Evolutionary conservation across 192 early-diverging fungal genomes (phyloP), one percentile per base, ranked within the genome.

Genomic region (Coemansia sp.): DNA sequence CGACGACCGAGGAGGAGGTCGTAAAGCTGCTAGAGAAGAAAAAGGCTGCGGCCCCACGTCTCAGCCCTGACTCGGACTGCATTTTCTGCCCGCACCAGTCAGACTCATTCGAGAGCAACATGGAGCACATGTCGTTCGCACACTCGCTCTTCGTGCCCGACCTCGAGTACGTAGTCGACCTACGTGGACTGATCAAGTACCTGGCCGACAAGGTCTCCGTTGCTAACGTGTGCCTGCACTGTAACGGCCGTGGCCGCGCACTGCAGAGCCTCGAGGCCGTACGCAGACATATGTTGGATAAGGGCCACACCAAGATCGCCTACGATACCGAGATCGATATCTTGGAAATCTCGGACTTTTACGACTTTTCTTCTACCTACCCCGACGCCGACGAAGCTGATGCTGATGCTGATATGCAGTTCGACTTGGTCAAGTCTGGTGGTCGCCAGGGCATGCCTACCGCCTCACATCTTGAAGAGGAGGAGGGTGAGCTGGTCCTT

Each of bases 71-170:
- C 39, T 41, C 62, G 0, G 95, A 98, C 74, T 99, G 98, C 84
- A 85, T 99, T 46, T 99, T 99, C 86, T 99, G 98, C 84, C 68
- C 85, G 19, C 85, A 90, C 69, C 81, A 77, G 71, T 77, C 87
- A 0, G 81, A 76, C 13, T 78, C 85, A 27, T 92, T 91, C 67
- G 88, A 91, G 37, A 63, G 74, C 62, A 95, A 94, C 74, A 79
- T 99, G 74, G 84, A 87, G 29, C 98, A 99, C 82, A 99, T 99
- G 98, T 87, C 93, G 16, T 78, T 74, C 51, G 85, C 78, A 31
- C 98, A 99, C 79, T 90, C 90, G 73, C 93, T 99, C 73, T 99
- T 98, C 67, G 92, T 99, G 70, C 98, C 98, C 24, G 96, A 98
- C 80, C 87, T 98, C 39, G 97, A 98, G 78, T 97, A 89, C 74